Evolutionary conservation across 1,139 yeast species (phyloP), one percentile per base, ranked within the genome.

Genomic region (Suzukiozyma palmioleophila): DNA sequence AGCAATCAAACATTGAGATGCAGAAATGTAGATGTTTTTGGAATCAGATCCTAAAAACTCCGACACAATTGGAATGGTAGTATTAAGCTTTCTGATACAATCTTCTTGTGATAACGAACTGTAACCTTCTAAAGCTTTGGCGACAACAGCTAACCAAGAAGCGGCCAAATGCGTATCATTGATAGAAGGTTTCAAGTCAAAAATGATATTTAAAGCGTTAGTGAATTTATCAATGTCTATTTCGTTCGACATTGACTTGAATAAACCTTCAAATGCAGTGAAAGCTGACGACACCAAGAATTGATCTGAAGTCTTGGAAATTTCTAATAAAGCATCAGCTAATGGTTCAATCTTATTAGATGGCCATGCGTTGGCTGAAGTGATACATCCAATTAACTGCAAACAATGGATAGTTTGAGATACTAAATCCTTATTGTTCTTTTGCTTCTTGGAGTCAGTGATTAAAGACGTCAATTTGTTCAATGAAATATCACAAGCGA

Each of bases 81-180:
- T 63, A 2, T 84, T 82, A 14, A 86, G 59, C 48, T 75, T 78
- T 16, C 62, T 53, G 35, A 89, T 56, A 43, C 88, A 81, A 28
- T 68, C 63, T 25, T 69, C 56, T 2, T 89, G 79, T 45, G 83
- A 78, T 45, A 84, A 68, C 13, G 62, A 59, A 12, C 90, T 69
- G 55, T 80, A 87, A 6, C 90, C 75, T 39, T 80, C 79, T 46
- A 85, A 70, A 35, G 94, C 96, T 54, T 88, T 89, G 7, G 97
- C 95, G 31, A 92, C 77, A 21, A 89, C 96, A 1, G 97, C 96
- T 38, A 89, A 75, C 98, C 98, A 92, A 8, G 96, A 78, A 13
- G 95, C 96, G 12, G 94, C 88, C 50, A 92, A 73, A 59, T 88
- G 90, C 32, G 83, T 71, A 55, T 92, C 98, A 50, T 83, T 84